Evolutionary conservation across 805 yeast species (phyloP).

Genomic region (Clavispora vitiphila): DNA sequence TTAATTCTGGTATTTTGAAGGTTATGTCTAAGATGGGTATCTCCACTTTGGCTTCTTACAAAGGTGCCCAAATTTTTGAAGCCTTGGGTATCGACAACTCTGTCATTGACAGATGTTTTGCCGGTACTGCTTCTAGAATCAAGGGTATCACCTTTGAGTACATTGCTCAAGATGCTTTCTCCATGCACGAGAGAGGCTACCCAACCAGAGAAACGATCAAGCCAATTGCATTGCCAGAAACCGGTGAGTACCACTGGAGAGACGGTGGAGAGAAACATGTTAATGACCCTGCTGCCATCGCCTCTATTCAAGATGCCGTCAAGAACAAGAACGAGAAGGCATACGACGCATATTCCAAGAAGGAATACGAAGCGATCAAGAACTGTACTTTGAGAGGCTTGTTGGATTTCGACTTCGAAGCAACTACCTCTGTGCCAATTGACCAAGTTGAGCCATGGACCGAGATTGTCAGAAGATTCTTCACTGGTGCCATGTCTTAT

Average conservation of each 20-base stretch:
- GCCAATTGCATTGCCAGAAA: constrained; percentile 78
- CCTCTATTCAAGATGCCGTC: constrained; percentile 96
- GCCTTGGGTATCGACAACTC: constrained; percentile 94
- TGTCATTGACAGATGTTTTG: constrained; percentile 91
- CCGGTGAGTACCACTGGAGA: constrained; percentile 98
- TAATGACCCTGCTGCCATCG: constrained; percentile 92
- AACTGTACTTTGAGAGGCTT: constrained; percentile 93
- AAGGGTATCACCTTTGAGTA: constrained; percentile 93
- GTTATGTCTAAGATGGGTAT: constrained; percentile 99
- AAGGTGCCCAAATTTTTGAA: constrained; percentile 98
- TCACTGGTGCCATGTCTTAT: constrained; percentile 99
- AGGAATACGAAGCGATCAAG: constrained; percentile 86
- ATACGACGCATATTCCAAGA: constrained; percentile 82
- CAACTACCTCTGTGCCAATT: constrained; percentile 72
- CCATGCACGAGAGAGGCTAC: constrained; percentile 88
- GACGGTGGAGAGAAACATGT: constrained; percentile 97
- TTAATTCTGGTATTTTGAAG: constrained; percentile 88
- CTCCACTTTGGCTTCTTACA: constrained; percentile 95
- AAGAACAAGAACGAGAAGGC: constrained; percentile 93
- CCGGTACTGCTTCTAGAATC: constrained; percentile 96
- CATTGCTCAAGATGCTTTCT: constrained; percentile 93
- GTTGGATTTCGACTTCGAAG: constrained; percentile 80
- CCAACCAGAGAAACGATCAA: constrained; percentile 70
- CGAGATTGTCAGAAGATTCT: constrained; percentile 93
- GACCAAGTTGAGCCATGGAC: constrained; percentile 99